Percentiles rank a stretch among this genome's conserved stretches.
phyloP scores from a whole-genome alignment of 495 filamentous ascomycete species.

The Aspergillus campestris region DNA sequence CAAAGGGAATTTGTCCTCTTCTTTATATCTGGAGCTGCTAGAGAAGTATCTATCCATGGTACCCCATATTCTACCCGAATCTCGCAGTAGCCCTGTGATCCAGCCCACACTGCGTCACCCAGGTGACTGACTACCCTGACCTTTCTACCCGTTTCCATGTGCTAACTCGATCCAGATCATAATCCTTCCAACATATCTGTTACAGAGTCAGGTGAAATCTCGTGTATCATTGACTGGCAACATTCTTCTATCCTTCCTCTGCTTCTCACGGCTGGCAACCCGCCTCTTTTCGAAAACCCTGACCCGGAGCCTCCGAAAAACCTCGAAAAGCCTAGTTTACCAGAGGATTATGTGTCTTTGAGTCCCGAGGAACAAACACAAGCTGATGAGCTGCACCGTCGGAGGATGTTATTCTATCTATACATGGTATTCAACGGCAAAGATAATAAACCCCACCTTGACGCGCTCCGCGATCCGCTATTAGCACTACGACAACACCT shows the following conservation, averaged over 20 bases:
- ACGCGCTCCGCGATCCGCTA: neutral
- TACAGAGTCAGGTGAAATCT: neutral
- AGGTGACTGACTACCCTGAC: neutral
- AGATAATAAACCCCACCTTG: constrained; percentile 3
- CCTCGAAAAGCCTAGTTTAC: neutral
- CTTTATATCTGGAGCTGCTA: too few species aligned
- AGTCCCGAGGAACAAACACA: neutral
- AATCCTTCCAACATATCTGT: constrained; percentile 2
- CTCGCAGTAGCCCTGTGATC: too few species aligned
- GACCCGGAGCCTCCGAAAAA: neutral
- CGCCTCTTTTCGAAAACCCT: constrained; percentile 1
- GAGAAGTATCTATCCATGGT: too few species aligned
- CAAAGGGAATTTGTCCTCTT: neutral
- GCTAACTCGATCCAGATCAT: too few species aligned
- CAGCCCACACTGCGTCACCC: too few species aligned
- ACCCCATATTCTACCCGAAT: too few species aligned
- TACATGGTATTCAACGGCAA: constrained; percentile 2
- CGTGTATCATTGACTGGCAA: constrained; percentile 10
- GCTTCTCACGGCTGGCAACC: constrained; percentile 1
- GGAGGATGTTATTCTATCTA: neutral
- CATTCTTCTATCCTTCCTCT: neutral
- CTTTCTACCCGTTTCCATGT: too few species aligned
- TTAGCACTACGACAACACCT: neutral
- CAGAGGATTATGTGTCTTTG: neutral
- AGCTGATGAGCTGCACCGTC: constrained; percentile 1